Conservation (phyloP, 345 rosid genomes). For the Dimocarpus longan region DNA sequence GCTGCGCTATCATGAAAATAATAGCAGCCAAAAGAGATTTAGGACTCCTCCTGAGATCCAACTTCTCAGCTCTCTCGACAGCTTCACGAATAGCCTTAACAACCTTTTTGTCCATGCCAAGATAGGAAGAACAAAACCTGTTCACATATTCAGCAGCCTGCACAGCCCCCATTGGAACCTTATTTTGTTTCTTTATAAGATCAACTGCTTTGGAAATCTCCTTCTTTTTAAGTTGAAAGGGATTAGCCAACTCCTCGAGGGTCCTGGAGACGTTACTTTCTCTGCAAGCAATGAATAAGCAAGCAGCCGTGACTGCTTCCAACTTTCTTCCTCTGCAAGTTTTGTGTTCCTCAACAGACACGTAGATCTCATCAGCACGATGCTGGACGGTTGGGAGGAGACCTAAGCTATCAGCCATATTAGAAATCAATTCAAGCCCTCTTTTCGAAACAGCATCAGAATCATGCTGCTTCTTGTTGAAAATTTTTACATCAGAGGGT, state of each 20-base stretch:
- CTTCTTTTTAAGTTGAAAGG: constrained; percentile 15
- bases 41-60: constrained; percentile 29
- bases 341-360: constrained; percentile 13
- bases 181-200: background rate
- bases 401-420: constrained; percentile 16
- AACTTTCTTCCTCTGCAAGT: constrained; percentile 2
- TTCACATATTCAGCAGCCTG: constrained; percentile 13
- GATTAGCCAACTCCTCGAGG: constrained; percentile 6
- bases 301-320: constrained; percentile 18
- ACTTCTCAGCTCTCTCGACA: constrained; percentile 14
- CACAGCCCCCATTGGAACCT: background rate
- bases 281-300: constrained; percentile 24
- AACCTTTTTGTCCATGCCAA: constrained; percentile 14
- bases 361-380: constrained; percentile 28
- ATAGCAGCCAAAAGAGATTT: constrained; percentile 19
- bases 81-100: constrained; percentile 28
- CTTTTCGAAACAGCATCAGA: background rate
- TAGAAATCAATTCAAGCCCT: constrained; percentile 8
- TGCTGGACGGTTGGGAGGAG: background rate
- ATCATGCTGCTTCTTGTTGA: background rate
- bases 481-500: background rate
- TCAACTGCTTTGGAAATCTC: constrained; percentile 10
- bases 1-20: constrained; percentile 23
- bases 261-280: constrained; percentile 13
- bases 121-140: constrained; percentile 22